A percentile compares a stretch with the other conserved stretches of the same genome.
Evolutionary conservation across 345 rosid species (phyloP).

Genomic region (Lagerstroemia speciosa): DNA sequence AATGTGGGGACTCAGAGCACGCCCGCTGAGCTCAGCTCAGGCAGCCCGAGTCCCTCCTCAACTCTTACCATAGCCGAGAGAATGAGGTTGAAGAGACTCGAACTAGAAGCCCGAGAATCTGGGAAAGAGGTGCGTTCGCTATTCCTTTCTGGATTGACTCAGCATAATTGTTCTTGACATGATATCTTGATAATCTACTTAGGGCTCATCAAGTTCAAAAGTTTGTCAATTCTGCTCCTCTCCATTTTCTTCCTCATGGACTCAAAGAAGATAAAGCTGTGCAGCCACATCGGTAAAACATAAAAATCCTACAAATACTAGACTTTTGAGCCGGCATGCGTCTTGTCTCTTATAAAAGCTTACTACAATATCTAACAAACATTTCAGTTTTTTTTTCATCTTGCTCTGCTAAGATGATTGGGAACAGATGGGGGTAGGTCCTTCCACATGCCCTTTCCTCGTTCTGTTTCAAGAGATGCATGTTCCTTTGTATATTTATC

Average conservation of each 20-base stretch:
- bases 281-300: too few relatives aligned
- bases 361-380: too few relatives aligned
- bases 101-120: constrained; percentile 34
- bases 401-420: not conserved
- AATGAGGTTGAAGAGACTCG: constrained; percentile 26
- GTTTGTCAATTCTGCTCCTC: too few relatives aligned
- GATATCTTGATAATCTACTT: not conserved
- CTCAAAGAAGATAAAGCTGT: too few relatives aligned
- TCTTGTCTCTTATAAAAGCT: too few relatives aligned
- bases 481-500: not conserved
- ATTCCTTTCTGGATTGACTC: not conserved
- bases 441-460: not conserved
- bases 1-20: constrained; percentile 91
- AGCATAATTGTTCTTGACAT: not conserved
- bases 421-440: not conserved
- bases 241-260: too few relatives aligned
- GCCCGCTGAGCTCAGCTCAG: constrained; percentile 26
- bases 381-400: not conserved
- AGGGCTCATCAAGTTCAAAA: not conserved
- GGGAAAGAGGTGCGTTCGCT: not conserved
- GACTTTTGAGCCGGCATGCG: too few relatives aligned
- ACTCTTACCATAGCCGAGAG: constrained; percentile 61
- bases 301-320: too few relatives aligned
- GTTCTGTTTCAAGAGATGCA: not conserved
- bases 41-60: constrained; percentile 49